Evolutionary conservation across 2,329 filamentous ascomycete genomes (phyloP).

Genomic region (Pyricularia pennisetigena): DNA sequence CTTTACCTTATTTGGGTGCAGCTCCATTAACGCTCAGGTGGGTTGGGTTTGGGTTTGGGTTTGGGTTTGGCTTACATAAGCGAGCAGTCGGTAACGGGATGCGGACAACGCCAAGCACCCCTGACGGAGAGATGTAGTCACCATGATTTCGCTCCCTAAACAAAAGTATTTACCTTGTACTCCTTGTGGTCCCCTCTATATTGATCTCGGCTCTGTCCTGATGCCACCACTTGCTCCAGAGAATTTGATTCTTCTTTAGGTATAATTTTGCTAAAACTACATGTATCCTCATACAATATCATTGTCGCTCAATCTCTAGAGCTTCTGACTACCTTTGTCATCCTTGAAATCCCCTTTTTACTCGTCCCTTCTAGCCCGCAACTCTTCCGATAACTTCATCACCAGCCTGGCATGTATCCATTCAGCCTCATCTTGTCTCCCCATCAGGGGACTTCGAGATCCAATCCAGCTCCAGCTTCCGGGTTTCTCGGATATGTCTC

Average conservation of each 20-base stretch:
- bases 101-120: too few species aligned
- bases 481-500: constrained; percentile 11
- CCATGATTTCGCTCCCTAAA: too few species aligned
- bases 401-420: constrained; percentile 63
- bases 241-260: too few species aligned
- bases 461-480: constrained; percentile 65
- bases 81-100: too few species aligned
- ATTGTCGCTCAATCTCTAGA: neutral
- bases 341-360: neutral
- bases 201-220: too few species aligned
- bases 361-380: constrained; percentile 18
- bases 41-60: too few species aligned
- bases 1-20: neutral
- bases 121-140: too few species aligned
- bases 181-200: too few species aligned
- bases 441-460: constrained; percentile 58
- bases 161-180: too few species aligned
- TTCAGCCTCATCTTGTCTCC: constrained; percentile 56
- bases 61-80: neutral
- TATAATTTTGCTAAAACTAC: neutral
- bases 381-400: constrained; percentile 41
- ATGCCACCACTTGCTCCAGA: too few species aligned
- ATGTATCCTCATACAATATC: neutral
- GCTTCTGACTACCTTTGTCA: neutral
- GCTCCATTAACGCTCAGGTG: neutral